Evolutionary conservation across 768 basidiomycete genomes (phyloP), one percentile per base, ranked within the genome.

Genomic region (Boletus fagicola): DNA sequence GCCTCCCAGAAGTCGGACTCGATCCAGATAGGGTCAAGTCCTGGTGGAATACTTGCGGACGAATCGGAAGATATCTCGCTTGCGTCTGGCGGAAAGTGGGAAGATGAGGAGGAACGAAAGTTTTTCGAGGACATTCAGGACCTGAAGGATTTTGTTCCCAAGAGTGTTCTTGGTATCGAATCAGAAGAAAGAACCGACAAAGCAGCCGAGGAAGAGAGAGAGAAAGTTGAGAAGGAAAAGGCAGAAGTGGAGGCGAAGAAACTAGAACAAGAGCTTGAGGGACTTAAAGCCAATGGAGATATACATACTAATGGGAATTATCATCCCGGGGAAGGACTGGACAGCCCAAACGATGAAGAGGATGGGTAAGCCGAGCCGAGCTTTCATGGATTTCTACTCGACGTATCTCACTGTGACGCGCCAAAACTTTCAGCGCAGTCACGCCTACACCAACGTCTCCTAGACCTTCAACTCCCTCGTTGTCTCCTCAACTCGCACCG

Each of bases 71-170:
- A 89, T 45, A 54, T 53, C 3, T 67, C 75, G 26, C 62, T 77
- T 11, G 71, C 72, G 5, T 74, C 80, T 3, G 87, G 89, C 7
- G 90, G 94, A 4, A 94, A 98, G 71, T 99, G 97, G 97, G 93
- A 93, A 71, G 97, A 98, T 64, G 97, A 98, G 62, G 96, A 99
- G 75, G 96, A 98, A 70, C 80, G 90, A 24, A 78, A 87, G 57
- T 98, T 96, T 73, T 98, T 88, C 64, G 96, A 98, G 68, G 94
- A 98, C 58, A 77, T 97, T 43, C 83, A 90, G 57, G 97, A 98
- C 71, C 71, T 98, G 52, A 88, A 88, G 57, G 93, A 97, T 57
- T 92, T 94, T 57, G 93, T 97, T 2, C 97, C 97, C 0, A 86
- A 83, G 49, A 88, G 86, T 51, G 83, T 98, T 39, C 77, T 98